Conservation (phyloP, 441 rosid species). For the Mallotus japonicus region DNA sequence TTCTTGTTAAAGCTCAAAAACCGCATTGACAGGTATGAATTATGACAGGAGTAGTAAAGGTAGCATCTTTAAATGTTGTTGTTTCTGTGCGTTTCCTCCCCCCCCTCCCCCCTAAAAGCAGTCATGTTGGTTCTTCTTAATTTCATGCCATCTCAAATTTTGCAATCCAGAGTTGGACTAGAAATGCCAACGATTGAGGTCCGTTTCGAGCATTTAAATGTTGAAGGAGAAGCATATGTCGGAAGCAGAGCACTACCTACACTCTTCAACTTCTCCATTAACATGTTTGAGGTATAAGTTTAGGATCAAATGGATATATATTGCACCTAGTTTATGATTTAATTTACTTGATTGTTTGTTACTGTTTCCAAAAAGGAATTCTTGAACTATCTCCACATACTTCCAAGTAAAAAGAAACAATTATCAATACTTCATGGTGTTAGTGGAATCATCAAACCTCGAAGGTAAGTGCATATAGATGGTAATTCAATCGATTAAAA, state of each 20-base stretch:
- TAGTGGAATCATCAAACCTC: constrained; percentile 64
- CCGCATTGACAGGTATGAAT: constrained; percentile 51
- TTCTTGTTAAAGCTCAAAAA: constrained; percentile 57
- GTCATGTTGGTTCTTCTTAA: background rate
- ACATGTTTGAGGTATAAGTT: constrained; percentile 39
- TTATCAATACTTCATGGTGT: constrained; percentile 53
- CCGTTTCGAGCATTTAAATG: constrained; percentile 48
- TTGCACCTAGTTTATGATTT: background rate
- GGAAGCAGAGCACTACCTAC: constrained; percentile 72
- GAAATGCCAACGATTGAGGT: constrained; percentile 65
- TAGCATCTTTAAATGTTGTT: background rate
- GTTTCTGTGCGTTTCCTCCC: background rate
- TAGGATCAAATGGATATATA: background rate
- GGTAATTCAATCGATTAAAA: too few species aligned
- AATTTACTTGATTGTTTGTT: background rate
- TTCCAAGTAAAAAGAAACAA: constrained; percentile 50
- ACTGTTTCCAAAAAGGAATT: constrained; percentile 25
- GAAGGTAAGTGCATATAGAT: constrained; percentile 37
- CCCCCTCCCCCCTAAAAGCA: background rate
- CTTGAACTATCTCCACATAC: constrained; percentile 42
- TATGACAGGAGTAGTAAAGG: too few species aligned
- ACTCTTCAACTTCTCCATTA: constrained; percentile 45
- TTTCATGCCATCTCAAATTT: background rate
- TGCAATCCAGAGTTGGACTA: constrained; percentile 44
- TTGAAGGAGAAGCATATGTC: constrained; percentile 59